Percentiles rank a stretch among this genome's conserved stretches.
Evolutionary conservation across 2,329 filamentous ascomycete genomes (phyloP).

Genomic region (Seiridium unicorne): DNA sequence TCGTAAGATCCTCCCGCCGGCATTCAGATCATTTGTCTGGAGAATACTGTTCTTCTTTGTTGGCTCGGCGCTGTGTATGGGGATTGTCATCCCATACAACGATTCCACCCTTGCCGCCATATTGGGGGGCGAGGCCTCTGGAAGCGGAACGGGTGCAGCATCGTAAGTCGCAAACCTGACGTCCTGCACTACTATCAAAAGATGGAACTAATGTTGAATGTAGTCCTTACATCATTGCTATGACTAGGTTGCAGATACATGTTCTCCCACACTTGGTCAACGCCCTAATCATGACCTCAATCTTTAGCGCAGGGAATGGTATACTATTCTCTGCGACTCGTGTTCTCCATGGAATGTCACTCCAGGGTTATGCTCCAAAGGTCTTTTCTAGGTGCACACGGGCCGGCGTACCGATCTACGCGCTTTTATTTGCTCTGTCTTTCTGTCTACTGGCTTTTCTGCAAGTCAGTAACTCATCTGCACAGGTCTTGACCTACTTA

Average conservation of each 20-base stretch:
- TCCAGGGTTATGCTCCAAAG: constrained; percentile 43
- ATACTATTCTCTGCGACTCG: constrained; percentile 43
- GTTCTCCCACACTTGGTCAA: constrained; percentile 30
- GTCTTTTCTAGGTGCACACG: constrained; percentile 43
- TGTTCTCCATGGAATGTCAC: constrained; percentile 44
- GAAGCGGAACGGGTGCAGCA: no score
- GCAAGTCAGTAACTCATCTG: constrained; percentile 48
- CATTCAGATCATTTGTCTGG: constrained; percentile 95
- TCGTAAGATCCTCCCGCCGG: constrained; percentile 77
- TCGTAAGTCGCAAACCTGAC: no score
- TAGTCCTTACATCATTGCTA: constrained; percentile 11
- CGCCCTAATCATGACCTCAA: constrained; percentile 32
- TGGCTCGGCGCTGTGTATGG: constrained; percentile 76
- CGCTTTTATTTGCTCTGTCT: constrained; percentile 32
- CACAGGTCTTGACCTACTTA: no score
- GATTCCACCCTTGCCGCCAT: no score
- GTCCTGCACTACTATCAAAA: no score
- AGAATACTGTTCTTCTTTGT: constrained; percentile 90
- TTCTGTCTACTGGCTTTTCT: constrained; percentile 62
- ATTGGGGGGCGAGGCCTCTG: no score
- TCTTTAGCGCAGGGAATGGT: constrained; percentile 37
- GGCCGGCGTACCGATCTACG: constrained; percentile 35
- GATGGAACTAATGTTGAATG: no score
- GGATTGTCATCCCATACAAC: constrained; percentile 28
- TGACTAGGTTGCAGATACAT: background rate